These are phyloP conservation scores for Nigrospora osmanthi DNA, from an alignment of 2,329 filamentous ascomycete species.

Conservation along the genomic window DNA sequence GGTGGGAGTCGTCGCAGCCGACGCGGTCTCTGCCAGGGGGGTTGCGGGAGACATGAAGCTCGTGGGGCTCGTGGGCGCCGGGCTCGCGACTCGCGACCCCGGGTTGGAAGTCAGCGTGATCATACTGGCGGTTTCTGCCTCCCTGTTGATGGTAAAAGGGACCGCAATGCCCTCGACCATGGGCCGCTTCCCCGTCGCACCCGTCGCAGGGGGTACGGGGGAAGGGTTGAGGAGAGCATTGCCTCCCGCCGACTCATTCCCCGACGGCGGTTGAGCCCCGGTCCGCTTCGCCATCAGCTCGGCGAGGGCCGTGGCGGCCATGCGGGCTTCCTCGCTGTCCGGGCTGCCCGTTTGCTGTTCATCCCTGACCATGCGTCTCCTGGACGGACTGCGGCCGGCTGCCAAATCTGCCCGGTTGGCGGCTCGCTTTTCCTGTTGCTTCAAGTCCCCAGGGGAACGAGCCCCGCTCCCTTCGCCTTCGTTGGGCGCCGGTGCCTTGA, in stretches of 20 bases:
- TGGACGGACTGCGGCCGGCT: conserved; percentile 30
- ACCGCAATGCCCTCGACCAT: conserved; percentile 63
- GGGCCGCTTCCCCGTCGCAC: conserved; percentile 53
- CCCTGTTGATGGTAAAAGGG: conserved; percentile 61
- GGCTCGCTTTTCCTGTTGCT: conserved; percentile 24
- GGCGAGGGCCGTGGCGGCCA: conserved; percentile 29
- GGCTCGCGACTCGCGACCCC: conserved; percentile 22
- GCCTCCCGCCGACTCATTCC: conserved; percentile 17
- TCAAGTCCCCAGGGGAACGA: conserved; percentile 30
- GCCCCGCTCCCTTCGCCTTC: conserved; percentile 38
- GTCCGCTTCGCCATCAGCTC: conserved; percentile 33
- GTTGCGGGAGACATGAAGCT: not conserved
- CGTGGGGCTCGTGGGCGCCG: conserved; percentile 23
- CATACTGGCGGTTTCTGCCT: conserved; percentile 63
- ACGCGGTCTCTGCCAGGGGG: not conserved
- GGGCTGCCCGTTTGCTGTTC: conserved; percentile 35
- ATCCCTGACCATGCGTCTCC: conserved; percentile 39
- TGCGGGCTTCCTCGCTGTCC: conserved; percentile 17
- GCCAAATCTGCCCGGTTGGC: conserved; percentile 9
- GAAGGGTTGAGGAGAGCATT: conserved; percentile 35
- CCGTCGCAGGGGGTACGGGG: conserved; percentile 36
- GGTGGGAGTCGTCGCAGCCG: conserved; percentile 5
- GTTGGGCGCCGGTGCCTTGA: conserved; percentile 25
- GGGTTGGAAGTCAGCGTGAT: conserved; percentile 49
- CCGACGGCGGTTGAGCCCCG: conserved; percentile 26